Conservation (phyloP, 2,329 filamentous ascomycete genomes). For the Thelonectria olida region DNA sequence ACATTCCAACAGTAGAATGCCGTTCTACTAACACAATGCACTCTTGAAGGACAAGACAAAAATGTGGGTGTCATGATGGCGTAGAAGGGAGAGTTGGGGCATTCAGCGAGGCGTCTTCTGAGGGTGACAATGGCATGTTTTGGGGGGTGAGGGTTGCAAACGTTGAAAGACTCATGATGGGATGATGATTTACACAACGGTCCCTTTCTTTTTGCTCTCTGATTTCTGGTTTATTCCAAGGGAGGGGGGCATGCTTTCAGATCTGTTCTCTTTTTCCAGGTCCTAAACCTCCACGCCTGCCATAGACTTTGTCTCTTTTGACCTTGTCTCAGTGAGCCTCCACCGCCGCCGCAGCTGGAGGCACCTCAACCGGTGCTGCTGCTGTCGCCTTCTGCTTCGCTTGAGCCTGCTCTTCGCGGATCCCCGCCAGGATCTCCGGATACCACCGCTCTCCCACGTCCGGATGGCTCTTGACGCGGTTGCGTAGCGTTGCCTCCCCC, state of each 20-base stretch:
- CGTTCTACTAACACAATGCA: background rate
- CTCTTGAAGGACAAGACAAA: background rate
- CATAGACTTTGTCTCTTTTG: conserved; percentile 16
- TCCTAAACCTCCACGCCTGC: conserved; percentile 17
- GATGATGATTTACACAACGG: conserved; percentile 15
- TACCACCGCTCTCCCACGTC: conserved; percentile 88
- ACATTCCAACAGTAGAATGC: conserved; percentile 44
- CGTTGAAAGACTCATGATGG: conserved; percentile 19
- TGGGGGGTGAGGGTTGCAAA: conserved; percentile 7
- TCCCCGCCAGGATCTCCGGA: conserved; percentile 67
- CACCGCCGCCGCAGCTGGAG: conserved; percentile 37
- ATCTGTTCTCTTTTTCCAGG: conserved; percentile 9
- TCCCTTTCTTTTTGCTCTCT: conserved; percentile 12
- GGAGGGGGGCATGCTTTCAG: conserved; percentile 3
- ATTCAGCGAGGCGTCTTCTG: conserved; percentile 20
- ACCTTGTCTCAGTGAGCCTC: conserved; percentile 41
- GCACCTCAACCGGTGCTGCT: conserved; percentile 23
- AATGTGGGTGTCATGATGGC: conserved; percentile 12
- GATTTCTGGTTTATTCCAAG: conserved; percentile 11
- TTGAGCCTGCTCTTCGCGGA: conserved; percentile 66
- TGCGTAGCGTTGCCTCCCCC: conserved; percentile 85
- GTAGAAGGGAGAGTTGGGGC: conserved; percentile 13
- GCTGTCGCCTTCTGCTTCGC: conserved; percentile 44
- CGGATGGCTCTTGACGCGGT: conserved; percentile 85
- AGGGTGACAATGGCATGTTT: conserved; percentile 1